Evolutionary conservation across 768 basidiomycete genomes (phyloP), one percentile per base, ranked within the genome.

Genomic region (Mycena alexandri): DNA sequence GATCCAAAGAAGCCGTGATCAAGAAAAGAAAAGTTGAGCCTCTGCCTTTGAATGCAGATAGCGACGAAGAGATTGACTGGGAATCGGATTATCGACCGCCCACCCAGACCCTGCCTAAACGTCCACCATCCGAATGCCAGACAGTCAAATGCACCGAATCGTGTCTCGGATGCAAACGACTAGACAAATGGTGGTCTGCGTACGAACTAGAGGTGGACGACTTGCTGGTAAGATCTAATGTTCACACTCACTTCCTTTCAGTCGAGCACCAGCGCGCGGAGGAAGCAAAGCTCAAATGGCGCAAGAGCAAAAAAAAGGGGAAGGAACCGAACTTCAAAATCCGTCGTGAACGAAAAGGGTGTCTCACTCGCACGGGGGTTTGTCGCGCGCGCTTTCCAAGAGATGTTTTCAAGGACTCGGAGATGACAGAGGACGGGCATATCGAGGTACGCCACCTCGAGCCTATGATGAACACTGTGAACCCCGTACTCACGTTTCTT

Each of bases 371-470:
- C 33, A 56, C 46, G 1, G 19, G 58, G 33, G 52, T 52, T n/a
- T 77, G 76, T 53, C 68, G 71, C 50, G 59, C 67, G 8, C 53
- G 75, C 0, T 78, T 76, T 67, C 77, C 76, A 4, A 47, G 75
- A 14, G 61, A 62, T 2, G 33, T 65, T 0, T 33, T 52, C 29
- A 5, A 11, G 6, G 19, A 61, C 3, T 72, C 76, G 3, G 8
- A 25, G 3, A 68, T 78, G 6, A 76, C 77, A 47, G 21, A n/a
- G 0, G 44, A 61, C n/a, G 66, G 66, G 0, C 58, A 50, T 19
- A 12, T 79, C 14, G 21, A 36, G 3, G 8, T 55, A 1, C n/a
- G 33, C 17, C 34, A 55, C 6, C 1, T 38, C 2, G 34, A 55
- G n/a, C 53, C 53, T 9, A 36, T n/a, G 19, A 41, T 55, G 53